Conservation (phyloP, 768 basidiomycete genomes). For the Clathrus columnatus region DNA sequence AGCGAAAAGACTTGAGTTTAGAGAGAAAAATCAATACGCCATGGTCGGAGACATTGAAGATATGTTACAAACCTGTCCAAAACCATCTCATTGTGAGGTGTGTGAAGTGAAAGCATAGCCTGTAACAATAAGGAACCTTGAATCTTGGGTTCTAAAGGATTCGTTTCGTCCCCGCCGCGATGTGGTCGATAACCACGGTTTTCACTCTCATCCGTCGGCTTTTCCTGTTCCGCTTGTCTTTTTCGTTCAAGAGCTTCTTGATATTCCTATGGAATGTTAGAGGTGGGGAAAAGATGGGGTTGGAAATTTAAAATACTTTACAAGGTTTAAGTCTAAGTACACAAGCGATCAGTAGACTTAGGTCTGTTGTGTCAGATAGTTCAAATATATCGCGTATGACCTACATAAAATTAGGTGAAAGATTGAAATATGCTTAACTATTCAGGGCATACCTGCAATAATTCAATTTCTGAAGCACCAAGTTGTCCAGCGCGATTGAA, state of each 20-base stretch:
- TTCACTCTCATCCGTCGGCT: not conserved
- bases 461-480: slow-evolving; percentile 34
- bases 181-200: slow-evolving; percentile 11
- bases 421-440: not conserved
- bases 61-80: slow-evolving; percentile 49
- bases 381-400: slow-evolving; percentile 53
- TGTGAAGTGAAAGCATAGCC: slow-evolving; percentile 60
- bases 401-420: slow-evolving; percentile 28
- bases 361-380: slow-evolving; percentile 40
- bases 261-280: not conserved
- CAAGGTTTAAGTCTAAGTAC: slow-evolving; percentile 46
- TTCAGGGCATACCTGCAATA: slow-evolving; percentile 42
- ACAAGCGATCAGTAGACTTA: slow-evolving; percentile 53
- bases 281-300: not conserved
- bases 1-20: slow-evolving; percentile 48
- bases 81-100: slow-evolving; percentile 59
- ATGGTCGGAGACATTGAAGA: not conserved
- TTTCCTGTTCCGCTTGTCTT: slow-evolving; percentile 14
- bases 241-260: slow-evolving; percentile 15
- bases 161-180: slow-evolving; percentile 20
- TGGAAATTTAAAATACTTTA: slow-evolving; percentile 30
- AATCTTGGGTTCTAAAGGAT: slow-evolving; percentile 54
- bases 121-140: slow-evolving; percentile 86
- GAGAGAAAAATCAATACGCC: not conserved
- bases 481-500: slow-evolving; percentile 58